Conservation (phyloP, 345 rosid species). For the Angophora floribunda region DNA sequence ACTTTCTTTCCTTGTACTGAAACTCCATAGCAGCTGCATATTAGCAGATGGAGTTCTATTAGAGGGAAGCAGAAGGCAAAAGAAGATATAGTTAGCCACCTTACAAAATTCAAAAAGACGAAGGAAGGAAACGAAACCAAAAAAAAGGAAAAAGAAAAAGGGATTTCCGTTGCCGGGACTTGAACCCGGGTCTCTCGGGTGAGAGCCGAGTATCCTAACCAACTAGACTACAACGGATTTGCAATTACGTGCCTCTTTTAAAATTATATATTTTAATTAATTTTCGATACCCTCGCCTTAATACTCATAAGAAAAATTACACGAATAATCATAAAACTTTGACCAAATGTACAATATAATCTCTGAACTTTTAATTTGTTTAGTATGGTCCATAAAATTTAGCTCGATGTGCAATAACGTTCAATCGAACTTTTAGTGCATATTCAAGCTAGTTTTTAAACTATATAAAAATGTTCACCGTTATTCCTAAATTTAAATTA, state of each 20-base stretch:
- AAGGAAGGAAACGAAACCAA: not conserved
- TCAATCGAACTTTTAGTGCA: too few species aligned
- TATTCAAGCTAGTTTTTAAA: too few species aligned
- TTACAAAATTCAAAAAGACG: not conserved
- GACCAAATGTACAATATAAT: too few species aligned
- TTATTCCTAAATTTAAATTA: too few species aligned
- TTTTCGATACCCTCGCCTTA: not conserved
- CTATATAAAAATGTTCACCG: too few species aligned
- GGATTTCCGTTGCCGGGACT: constrained; percentile 25
- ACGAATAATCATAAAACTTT: not conserved
- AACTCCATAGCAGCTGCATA: not conserved
- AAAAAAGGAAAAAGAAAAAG: fast-evolving
- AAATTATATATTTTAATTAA: not conserved
- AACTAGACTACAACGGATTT: constrained; percentile 36
- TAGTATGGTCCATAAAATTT: too few species aligned
- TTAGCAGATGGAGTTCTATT: not conserved
- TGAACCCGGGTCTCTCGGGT: constrained; percentile 37
- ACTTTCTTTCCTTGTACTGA: not conserved
- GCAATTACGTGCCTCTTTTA: fast-evolving
- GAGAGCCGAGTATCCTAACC: constrained; percentile 47
- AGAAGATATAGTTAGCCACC: not conserved
- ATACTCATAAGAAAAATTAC: too few species aligned
- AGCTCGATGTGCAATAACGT: too few species aligned
- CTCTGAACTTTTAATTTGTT: not conserved
- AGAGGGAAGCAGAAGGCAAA: not conserved